These are phyloP conservation scores for Talaromyces proteolyticus DNA, from an alignment of 495 filamentous ascomycete genomes.

Conservation along the genomic window DNA sequence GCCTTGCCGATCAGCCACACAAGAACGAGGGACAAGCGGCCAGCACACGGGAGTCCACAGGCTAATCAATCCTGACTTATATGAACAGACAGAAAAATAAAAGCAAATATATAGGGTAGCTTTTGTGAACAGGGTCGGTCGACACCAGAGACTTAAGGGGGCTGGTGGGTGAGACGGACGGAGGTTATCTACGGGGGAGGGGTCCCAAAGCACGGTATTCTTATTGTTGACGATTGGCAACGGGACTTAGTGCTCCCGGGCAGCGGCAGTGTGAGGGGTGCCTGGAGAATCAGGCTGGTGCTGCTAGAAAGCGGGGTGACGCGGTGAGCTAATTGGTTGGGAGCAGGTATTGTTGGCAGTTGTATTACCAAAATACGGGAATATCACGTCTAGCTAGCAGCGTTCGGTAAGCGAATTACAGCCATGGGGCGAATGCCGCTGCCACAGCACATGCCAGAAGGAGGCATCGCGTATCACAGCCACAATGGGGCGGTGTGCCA, in stretches of 20 bases:
- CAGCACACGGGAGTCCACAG: background rate
- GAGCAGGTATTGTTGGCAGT: background rate
- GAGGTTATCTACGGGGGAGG: background rate
- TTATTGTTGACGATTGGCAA: background rate
- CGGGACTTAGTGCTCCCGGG: too few species aligned
- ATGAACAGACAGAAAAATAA: background rate
- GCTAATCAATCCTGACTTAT: background rate
- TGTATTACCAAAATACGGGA: too few species aligned
- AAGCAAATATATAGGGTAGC: too few species aligned
- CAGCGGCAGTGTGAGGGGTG: background rate
- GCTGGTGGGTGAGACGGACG: too few species aligned
- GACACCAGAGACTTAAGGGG: too few species aligned
- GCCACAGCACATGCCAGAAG: background rate
- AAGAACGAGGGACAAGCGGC: background rate
- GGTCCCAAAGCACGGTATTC: background rate
- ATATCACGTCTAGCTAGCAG: background rate
- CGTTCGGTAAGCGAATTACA: too few species aligned
- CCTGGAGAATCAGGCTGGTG: background rate
- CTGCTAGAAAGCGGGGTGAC: background rate
- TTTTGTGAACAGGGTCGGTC: too few species aligned
- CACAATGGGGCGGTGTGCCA: background rate
- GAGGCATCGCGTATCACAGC: conserved; percentile 1
- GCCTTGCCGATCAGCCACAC: conserved; percentile 4
- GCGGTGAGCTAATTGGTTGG: background rate
- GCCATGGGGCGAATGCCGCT: background rate